Conservation (phyloP, 2,329 filamentous ascomycete genomes). For the Neospermospora avenae region DNA sequence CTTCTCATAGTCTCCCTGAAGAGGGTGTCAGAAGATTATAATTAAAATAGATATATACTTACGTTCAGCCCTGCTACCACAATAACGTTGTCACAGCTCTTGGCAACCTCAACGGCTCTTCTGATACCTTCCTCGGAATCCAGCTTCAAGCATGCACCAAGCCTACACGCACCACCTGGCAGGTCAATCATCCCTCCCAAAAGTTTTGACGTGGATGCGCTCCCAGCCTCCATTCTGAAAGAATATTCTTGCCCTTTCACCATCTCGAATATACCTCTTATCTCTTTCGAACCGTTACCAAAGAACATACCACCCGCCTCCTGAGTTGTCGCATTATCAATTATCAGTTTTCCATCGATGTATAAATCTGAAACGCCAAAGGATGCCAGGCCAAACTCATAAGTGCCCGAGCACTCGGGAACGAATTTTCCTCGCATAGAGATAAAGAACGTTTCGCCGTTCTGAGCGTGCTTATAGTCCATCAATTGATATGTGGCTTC, state of each 20-base stretch:
- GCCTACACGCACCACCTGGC: conserved; percentile 53
- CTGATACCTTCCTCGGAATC: not conserved
- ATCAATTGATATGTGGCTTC: not conserved
- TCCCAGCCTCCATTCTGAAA: conserved; percentile 47
- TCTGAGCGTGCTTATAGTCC: conserved; percentile 5
- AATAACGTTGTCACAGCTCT: conserved; percentile 43
- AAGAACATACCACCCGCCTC: conserved; percentile 25
- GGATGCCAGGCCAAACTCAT: conserved; percentile 37
- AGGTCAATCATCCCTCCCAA: conserved; percentile 40
- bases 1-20: conserved; percentile 1
- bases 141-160: conserved; percentile 53
- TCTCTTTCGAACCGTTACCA: conserved; percentile 26
- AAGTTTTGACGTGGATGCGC: conserved; percentile 54
- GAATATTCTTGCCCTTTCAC: conserved; percentile 33
- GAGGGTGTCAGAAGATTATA: too few relatives aligned
- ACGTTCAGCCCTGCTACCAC: conserved; percentile 62
- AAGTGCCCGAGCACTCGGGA: conserved; percentile 21
- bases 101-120: conserved; percentile 53
- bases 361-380: conserved; percentile 36
- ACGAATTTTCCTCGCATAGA: conserved; percentile 21
- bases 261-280: conserved; percentile 25
- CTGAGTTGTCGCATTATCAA: conserved; percentile 29
- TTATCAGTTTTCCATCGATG: conserved; percentile 34
- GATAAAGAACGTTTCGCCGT: not conserved
- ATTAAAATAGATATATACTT: not conserved